These are phyloP conservation scores for Pugionium dolabratum DNA, from an alignment of 345 rosid genomes.

Conservation along the genomic window DNA sequence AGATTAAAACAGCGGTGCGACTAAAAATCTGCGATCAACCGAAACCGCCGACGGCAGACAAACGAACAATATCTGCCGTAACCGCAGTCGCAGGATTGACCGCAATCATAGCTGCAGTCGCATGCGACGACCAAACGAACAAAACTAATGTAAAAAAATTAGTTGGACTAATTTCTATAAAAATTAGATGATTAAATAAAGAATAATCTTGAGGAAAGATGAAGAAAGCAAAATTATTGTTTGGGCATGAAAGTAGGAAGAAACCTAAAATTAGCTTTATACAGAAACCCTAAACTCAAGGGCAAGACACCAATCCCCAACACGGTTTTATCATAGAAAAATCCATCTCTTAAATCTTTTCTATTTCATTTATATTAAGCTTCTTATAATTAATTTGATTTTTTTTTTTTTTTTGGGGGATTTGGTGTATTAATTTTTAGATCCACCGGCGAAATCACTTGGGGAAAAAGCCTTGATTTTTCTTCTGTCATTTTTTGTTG, in stretches of 20 bases:
- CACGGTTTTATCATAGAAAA: constrained; percentile 20
- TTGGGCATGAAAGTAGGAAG: constrained; percentile 31
- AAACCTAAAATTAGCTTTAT: constrained; percentile 33
- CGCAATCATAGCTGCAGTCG: too few species aligned
- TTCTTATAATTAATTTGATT: too few species aligned
- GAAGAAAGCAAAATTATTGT: constrained; percentile 10
- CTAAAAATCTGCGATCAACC: too few species aligned
- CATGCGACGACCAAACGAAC: too few species aligned
- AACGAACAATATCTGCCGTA: too few species aligned
- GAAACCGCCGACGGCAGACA: too few species aligned
- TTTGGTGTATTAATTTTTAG: neutral
- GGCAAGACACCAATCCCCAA: constrained; percentile 29
- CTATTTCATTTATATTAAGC: too few species aligned
- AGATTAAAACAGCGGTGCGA: too few species aligned
- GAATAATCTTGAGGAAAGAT: neutral
- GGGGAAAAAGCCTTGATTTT: constrained; percentile 19
- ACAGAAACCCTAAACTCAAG: constrained; percentile 37
- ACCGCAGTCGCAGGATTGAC: too few species aligned
- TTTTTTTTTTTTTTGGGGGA: too few species aligned
- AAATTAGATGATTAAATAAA: neutral
- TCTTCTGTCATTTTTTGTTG: constrained; percentile 10
- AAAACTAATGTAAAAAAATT: too few species aligned
- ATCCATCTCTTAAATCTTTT: neutral
- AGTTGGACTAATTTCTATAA: neutral
- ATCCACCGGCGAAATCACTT: neutral